Conservation (phyloP, 1,284 basidiomycete genomes). For the Boletus subluridellus region DNA sequence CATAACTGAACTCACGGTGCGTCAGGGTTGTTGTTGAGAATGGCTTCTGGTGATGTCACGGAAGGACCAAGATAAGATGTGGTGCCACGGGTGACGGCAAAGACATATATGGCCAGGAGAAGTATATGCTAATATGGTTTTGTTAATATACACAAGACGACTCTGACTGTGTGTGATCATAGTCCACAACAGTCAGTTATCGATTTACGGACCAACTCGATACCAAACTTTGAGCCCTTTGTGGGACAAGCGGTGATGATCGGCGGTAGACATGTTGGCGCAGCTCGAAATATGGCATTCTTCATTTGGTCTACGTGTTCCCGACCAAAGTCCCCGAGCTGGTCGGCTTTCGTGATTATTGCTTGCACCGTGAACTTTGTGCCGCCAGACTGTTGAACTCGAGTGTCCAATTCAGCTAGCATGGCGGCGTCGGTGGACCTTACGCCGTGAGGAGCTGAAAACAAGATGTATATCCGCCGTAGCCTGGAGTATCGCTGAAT, state of each 20-base stretch:
- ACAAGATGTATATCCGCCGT: constrained; percentile 62
- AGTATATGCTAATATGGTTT: not conserved
- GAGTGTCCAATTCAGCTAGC: constrained; percentile 50
- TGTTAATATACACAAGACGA: not conserved
- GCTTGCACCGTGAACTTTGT: constrained; percentile 59
- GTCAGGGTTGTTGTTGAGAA: constrained; percentile 3
- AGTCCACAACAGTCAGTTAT: constrained; percentile 53
- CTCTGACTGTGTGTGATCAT: constrained; percentile 2
- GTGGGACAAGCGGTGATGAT: constrained; percentile 51
- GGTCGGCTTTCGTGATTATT: constrained; percentile 68
- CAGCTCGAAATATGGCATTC: constrained; percentile 39
- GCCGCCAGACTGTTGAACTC: constrained; percentile 37
- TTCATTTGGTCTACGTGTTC: constrained; percentile 30
- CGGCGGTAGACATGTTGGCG: constrained; percentile 61
- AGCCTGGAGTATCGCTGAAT: constrained; percentile 42
- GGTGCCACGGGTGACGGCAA: not conserved
- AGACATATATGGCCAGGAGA: not conserved
- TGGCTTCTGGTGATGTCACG: not conserved
- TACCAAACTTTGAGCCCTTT: constrained; percentile 48
- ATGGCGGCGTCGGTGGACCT: constrained; percentile 56
- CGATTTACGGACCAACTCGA: constrained; percentile 53
- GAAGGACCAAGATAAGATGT: not conserved
- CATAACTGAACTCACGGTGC: not conserved
- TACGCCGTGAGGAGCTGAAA: constrained; percentile 64
- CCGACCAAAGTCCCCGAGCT: constrained; percentile 36